Percentiles rank a stretch among this genome's conserved stretches.
These are phyloP conservation scores for Malbranchea cinnamomea DNA, from an alignment of 2,329 filamentous ascomycete species.

Conservation along the genomic window DNA sequence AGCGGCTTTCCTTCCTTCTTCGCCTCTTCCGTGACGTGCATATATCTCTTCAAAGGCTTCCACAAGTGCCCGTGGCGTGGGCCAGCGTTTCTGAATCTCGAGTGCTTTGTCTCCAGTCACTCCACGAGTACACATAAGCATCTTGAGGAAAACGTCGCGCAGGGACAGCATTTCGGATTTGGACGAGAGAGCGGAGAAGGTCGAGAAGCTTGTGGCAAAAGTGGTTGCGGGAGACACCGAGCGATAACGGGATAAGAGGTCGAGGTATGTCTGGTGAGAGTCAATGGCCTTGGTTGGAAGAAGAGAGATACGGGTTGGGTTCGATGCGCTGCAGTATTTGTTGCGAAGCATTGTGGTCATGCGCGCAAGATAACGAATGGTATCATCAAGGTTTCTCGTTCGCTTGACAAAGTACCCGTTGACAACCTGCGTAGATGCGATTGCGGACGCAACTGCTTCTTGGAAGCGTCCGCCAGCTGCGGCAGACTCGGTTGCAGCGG, in stretches of 20 bases:
- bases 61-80: constrained; percentile 56
- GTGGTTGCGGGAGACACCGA: constrained; percentile 30
- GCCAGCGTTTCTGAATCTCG: constrained; percentile 67
- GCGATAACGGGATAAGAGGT: constrained; percentile 45
- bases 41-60: constrained; percentile 47
- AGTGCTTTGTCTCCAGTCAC: constrained; percentile 64
- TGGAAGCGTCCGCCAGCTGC: constrained; percentile 36
- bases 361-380: constrained; percentile 56
- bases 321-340: constrained; percentile 35
- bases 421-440: constrained; percentile 63
- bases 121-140: constrained; percentile 68
- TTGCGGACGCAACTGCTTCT: constrained; percentile 55
- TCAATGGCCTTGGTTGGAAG: constrained; percentile 47
- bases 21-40: constrained; percentile 29
- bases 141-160: constrained; percentile 63
- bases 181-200: constrained; percentile 56
- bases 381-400: constrained; percentile 61
- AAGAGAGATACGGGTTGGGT: constrained; percentile 32
- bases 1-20: constrained; percentile 33
- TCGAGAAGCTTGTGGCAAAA: constrained; percentile 53
- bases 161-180: constrained; percentile 63
- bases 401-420: constrained; percentile 67
- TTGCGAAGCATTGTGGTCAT: constrained; percentile 56
- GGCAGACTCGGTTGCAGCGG: constrained; percentile 39
- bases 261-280: constrained; percentile 52